Percentiles rank a stretch among this genome's conserved stretches.
Conservation (phyloP, 495 filamentous ascomycete species). For the Hypoxylon rickii region DNA sequence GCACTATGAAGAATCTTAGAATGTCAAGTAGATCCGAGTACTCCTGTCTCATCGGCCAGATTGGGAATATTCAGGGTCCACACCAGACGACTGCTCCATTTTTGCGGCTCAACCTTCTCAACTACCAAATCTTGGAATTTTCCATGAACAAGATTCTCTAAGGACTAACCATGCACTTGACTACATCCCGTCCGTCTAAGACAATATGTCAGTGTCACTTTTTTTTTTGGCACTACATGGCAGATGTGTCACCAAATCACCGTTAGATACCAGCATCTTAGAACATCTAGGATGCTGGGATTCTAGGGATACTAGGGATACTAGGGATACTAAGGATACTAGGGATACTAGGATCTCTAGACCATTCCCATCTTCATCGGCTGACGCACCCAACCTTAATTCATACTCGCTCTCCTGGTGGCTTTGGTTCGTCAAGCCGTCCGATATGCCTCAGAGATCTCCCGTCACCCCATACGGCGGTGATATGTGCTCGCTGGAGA, state of each 20-base stretch:
- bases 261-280: slow-evolving; percentile 19
- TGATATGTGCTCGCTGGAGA: slow-evolving; percentile 3
- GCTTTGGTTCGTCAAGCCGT: slow-evolving; percentile 21
- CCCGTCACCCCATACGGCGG: slow-evolving; percentile 19
- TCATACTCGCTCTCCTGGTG: not conserved
- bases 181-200: slow-evolving; percentile 9
- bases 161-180: no score
- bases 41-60: not conserved
- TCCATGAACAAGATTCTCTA: no score
- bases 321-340: no score
- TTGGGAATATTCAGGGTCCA: not conserved
- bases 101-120: slow-evolving; percentile 29
- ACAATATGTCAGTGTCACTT: slow-evolving; percentile 13
- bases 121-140: slow-evolving; percentile 17
- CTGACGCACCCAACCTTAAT: slow-evolving; percentile 34
- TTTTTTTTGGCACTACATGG: no score
- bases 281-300: no score
- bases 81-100: not conserved
- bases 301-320: no score
- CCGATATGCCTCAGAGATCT: not conserved
- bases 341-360: no score
- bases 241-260: slow-evolving; percentile 17
- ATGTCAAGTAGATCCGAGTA: slow-evolving; percentile 16
- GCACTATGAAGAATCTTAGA: not conserved
- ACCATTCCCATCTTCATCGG: slow-evolving; percentile 26